Base-by-base conservation (phyloP, 805 yeast species). In the Trichomonascus vanleenenianus region DNA sequence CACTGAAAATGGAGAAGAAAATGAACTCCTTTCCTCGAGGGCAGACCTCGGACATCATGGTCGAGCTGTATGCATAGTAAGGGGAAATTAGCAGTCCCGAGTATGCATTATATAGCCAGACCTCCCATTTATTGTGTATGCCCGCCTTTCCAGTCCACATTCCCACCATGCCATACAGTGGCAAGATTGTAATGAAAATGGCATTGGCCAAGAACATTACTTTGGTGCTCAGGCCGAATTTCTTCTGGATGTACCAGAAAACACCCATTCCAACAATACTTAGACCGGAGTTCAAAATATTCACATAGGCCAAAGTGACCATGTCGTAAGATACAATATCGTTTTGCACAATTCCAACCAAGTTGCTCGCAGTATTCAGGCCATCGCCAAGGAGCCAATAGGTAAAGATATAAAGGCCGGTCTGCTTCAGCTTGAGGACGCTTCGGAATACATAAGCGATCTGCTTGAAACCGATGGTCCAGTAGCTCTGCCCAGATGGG, bases 151-250 rank as follows among this genome's bases (percentile, higher is more conserved):
- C 40, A 30, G 52, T 49, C 47, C 49, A 46, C 20, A 46, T 27
- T 6, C 52, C 52, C 25, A 49, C 40, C 45, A 46, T 45, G 42
- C 50, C 47, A 41, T 49, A 49, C 37, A 49, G 39, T 2, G 52
- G 52, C 16, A 43, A 14, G 27, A 49, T 39, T 11, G 49, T 45
- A 45, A 49, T 43, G 34, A 46, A 46, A 40, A 46, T 43, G 41
- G 49, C 42, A 27, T 30, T 20, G 22, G 43, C 30, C 47, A 43
- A 47, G 42, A 49, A 49, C 52, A 49, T 49, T 40, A 50, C 46
- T 12, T 40, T 46, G 30, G 47, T 40, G 39, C 31, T 43, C 25
- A 49, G 40, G 38, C 46, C 43, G 42, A 49, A 49, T 20, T 30
- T 43, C 36, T 25, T 32, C 37, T 49, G 52, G 35, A 46, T 43